A percentile compares a stretch with the other conserved stretches of the same genome.
Evolutionary conservation across 1,139 yeast species (phyloP).

Genomic region (Wickerhamomyces sp.): DNA sequence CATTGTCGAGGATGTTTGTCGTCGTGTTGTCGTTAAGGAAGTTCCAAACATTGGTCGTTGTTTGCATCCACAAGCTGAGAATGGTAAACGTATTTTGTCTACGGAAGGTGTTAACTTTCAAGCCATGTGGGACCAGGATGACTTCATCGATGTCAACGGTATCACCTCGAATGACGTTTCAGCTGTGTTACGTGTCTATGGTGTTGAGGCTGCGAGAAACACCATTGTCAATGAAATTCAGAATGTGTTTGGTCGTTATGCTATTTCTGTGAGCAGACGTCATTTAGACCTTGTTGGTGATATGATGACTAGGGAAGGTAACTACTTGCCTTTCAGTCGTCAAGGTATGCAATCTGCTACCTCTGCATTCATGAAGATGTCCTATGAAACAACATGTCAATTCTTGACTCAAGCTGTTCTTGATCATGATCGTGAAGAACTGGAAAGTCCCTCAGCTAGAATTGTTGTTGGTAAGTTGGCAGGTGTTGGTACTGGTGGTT

Average conservation of each 20-base stretch:
- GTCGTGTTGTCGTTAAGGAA: constrained; percentile 88
- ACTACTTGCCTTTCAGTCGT: constrained; percentile 93
- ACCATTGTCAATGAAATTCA: constrained; percentile 95
- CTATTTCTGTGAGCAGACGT: constrained; percentile 87
- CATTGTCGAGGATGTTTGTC: constrained; percentile 88
- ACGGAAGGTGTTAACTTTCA: constrained; percentile 98
- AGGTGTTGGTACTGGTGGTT: constrained; percentile 93
- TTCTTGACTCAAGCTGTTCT: constrained; percentile 95
- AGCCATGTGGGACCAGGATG: constrained; percentile 98
- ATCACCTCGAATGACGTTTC: constrained; percentile 90
- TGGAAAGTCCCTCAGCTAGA: constrained; percentile 93
- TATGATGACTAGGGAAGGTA: constrained; percentile 99
- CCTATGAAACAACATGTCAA: constrained; percentile 97
- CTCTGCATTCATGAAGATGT: constrained; percentile 97
- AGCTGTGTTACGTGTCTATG: constrained; percentile 86
- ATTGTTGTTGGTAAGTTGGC: constrained; percentile 90
- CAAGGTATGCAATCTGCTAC: constrained; percentile 96
- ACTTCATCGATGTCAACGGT: constrained; percentile 81
- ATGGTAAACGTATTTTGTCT: constrained; percentile 67
- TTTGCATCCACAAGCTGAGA: constrained; percentile 73
- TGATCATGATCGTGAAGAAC: constrained; percentile 83
- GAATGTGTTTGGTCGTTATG: constrained; percentile 94
- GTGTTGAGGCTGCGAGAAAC: constrained; percentile 98
- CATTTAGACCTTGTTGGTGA: constrained; percentile 97
- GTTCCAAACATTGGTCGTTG: constrained; percentile 90